Evolutionary conservation across 352 stramenopile species (phyloP).

Genomic region (Pythium phragmitis): DNA sequence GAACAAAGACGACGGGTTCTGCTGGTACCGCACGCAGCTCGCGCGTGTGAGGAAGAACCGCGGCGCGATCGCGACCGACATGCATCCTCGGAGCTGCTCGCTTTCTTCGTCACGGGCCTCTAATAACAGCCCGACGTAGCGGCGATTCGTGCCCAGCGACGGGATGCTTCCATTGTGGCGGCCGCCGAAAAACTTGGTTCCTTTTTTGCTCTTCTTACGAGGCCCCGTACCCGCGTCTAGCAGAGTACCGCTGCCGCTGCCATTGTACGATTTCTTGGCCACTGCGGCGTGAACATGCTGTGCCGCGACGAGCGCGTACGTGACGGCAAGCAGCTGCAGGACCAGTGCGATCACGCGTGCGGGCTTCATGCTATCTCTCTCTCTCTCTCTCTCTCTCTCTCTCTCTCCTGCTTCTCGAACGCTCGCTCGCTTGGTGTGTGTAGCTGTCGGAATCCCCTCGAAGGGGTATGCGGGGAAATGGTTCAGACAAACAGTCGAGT

Average conservation of each 20-base stretch:
- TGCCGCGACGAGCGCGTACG: conserved; percentile 2
- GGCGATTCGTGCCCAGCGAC: conserved; percentile 16
- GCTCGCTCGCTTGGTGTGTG: no score
- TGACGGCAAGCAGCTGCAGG: conserved; percentile 17
- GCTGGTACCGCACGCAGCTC: conserved; percentile 17
- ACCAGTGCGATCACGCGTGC: conserved; percentile 6
- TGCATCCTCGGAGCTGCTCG: conserved; percentile 25
- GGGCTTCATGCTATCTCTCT: neutral
- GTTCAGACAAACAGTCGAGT: no score
- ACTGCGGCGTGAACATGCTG: conserved; percentile 1
- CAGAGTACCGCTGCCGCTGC: neutral
- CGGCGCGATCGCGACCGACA: conserved; percentile 27
- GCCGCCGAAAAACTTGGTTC: conserved; percentile 13
- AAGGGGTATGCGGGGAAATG: no score
- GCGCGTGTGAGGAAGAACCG: conserved; percentile 29
- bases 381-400: no score
- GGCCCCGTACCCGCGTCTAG: neutral
- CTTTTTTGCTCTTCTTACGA: neutral
- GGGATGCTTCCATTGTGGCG: conserved; percentile 17
- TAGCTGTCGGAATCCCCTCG: no score
- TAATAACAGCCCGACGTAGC: conserved; percentile 24
- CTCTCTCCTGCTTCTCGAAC: no score
- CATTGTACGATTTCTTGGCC: no score
- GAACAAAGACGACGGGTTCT: conserved; percentile 7
- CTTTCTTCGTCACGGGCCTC: conserved; percentile 13